A percentile compares a stretch with the other conserved stretches of the same genome.
Conservation (phyloP, 768 basidiomycete species). For the Mrakia blollopis region DNA sequence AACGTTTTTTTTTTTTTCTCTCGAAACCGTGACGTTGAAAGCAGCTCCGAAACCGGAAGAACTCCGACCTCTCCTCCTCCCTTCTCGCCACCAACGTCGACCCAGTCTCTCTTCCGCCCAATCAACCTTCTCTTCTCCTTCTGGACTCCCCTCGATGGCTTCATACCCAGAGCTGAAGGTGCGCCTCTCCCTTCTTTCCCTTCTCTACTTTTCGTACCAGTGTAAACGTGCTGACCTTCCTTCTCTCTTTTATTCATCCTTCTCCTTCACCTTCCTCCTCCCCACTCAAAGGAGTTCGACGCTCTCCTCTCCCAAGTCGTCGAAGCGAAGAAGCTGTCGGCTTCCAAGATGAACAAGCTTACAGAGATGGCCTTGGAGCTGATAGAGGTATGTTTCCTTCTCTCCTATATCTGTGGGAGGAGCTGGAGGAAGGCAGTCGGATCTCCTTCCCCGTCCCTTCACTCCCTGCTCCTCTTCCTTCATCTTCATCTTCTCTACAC, state of each 20-base stretch:
- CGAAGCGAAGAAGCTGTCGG: conserved; percentile 73
- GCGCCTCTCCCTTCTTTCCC: neutral
- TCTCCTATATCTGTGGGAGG: neutral
- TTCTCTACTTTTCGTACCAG: neutral
- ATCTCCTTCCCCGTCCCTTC: conserved; percentile 2
- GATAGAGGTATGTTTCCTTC: conserved; percentile 58
- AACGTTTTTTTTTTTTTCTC: no score
- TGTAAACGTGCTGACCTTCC: neutral
- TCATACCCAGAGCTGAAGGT: neutral
- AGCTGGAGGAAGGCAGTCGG: neutral
- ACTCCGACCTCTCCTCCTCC: no score
- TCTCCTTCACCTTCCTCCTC: neutral
- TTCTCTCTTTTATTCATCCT: neutral
- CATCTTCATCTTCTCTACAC: neutral
- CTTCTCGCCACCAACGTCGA: no score
- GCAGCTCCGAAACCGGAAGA: no score
- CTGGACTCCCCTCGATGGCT: no score
- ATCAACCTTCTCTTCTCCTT: no score
- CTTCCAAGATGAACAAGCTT: conserved; percentile 73
- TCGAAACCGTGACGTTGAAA: no score
- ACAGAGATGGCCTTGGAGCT: conserved; percentile 71
- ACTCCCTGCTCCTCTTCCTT: neutral
- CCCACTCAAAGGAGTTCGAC: conserved; percentile 70
- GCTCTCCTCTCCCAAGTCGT: conserved; percentile 73
- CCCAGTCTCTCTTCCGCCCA: no score